These are phyloP conservation scores for Jacaranda copaia DNA, from an alignment of 257 asterid genomes.

Conservation along the genomic window DNA sequence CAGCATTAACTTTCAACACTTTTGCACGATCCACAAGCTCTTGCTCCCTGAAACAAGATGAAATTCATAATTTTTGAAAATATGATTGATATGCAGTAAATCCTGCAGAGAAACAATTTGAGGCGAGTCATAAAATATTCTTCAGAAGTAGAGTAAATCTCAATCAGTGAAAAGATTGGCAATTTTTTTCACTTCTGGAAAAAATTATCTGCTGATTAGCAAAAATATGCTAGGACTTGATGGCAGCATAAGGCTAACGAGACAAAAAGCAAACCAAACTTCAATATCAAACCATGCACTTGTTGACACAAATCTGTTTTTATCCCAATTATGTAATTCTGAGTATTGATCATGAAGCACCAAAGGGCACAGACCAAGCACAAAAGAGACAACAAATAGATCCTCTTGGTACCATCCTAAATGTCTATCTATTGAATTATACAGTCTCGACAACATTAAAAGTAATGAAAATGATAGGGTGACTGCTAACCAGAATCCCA, in stretches of 20 bases:
- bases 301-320: too few species aligned
- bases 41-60: constrained; percentile 43
- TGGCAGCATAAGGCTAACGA: not conserved
- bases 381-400: not conserved
- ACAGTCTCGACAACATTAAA: too few species aligned
- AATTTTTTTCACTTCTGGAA: not conserved
- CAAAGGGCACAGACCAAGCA: not conserved
- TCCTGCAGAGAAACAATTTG: not conserved
- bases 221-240: not conserved
- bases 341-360: too few species aligned
- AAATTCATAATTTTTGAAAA: not conserved
- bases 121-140: not conserved
- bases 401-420: too few species aligned
- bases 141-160: constrained; percentile 8
- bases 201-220: not conserved
- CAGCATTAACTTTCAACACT: constrained; percentile 51
- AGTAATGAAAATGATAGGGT: too few species aligned
- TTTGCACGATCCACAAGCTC: constrained; percentile 51
- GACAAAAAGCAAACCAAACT: too few species aligned
- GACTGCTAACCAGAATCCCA: too few species aligned
- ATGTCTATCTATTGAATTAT: too few species aligned
- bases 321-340: too few species aligned
- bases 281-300: too few species aligned
- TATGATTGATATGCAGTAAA: not conserved
- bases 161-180: not conserved